Base-by-base conservation (phyloP, 495 filamentous ascomycete species). In the Lophiostoma macrostomum region DNA sequence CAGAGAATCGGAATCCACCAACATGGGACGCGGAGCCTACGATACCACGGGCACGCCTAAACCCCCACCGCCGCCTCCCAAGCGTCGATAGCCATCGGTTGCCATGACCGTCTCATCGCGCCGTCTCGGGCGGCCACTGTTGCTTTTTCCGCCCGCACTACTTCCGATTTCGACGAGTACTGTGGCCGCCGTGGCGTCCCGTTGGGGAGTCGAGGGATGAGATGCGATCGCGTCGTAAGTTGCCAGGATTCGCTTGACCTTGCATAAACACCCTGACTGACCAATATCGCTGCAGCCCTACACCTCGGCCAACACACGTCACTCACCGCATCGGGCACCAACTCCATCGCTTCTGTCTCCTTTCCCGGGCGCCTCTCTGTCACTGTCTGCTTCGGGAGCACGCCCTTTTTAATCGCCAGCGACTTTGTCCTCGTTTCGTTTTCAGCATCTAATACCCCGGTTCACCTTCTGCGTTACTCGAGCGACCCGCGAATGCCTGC, bases 1-100 rank as follows among this genome's bases (percentile, higher is more conserved):
- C 50, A 43, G 64, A 45, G 59, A 59, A 18, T 45, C 50, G 8
- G 50, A 56, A 31, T 44, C 62, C 3, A 60, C 18, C 40, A 65
- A 67, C 48, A 65, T 67, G 63, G 65, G 65, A 20, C 65, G 65
- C 36, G 65, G 65, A 44, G 65, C 65, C 18, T 67, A 67, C 50
- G 65, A 67, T 52, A 67, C 65, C 3, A 67, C 65, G 7, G 65
- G 65, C 5, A 67, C 65, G 11, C 65, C 63, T 2, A 65, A 65
- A 40, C 63, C 63, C 8, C 56, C 54, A 18, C 63, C 63, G 32
- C 63, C 59, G 28, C 65, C 59, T 14, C 64, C 64, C 3, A 67
- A 64, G 57, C 24, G 57, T 38, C 57, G 61, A 49, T 67, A 59
- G 39, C 54, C n/a, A 39, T 18, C 14, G 22, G n/a, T 39, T 27